Evolutionary conservation across 75 land plant genomes (phyloP), one percentile per base, ranked within the genome.

Genomic region (Gnetum montanum): DNA sequence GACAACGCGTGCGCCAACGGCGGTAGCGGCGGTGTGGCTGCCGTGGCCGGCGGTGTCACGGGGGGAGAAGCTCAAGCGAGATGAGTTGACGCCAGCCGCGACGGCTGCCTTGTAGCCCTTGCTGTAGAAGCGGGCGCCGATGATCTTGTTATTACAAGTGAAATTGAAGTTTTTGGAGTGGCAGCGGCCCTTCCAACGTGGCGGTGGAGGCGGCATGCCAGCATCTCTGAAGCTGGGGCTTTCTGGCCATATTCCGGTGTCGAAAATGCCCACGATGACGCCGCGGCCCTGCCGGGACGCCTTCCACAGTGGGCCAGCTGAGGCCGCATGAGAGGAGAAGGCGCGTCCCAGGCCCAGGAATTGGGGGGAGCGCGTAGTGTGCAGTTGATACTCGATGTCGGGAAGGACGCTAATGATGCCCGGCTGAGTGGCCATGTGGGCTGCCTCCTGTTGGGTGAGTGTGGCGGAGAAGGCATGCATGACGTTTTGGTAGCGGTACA

Each of bases 231-330:
- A 87, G 79, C 85, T 82, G 16, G 79, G 65, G 50, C 78, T 70
- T 59, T 87, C 86, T 0, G 87, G 86, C 92, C 92, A 87, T 13
- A 79, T 64, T 8, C 93, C 93, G 16, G 79, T 66, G 58, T 87
- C 92, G 8, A 87, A 65, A 15, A 76, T 7, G 4, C 92, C 92
- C 16, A 87, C 67, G 20, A 87, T 80, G 4, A 82, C 46, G 3
- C 75, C 82, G 1, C 44, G 58, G 0, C 90, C 90, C 26, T 63
- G 70, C 7, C 54, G 26, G 11, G 80, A 64, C 34, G 28, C 15
- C 8, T 49, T 43, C 87, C 87, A 80, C 26, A 76, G 45, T 46
- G 62, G 50, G 31, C 53, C 65, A 16, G 28, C 20, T 31, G 16
- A 34, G 62, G 49, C 22, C n/a, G 4, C 2, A 31, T 1, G 2